These are phyloP conservation scores for Tylopilus plumbeoviolaceoides DNA, from an alignment of 768 basidiomycete genomes.

Conservation along the genomic window DNA sequence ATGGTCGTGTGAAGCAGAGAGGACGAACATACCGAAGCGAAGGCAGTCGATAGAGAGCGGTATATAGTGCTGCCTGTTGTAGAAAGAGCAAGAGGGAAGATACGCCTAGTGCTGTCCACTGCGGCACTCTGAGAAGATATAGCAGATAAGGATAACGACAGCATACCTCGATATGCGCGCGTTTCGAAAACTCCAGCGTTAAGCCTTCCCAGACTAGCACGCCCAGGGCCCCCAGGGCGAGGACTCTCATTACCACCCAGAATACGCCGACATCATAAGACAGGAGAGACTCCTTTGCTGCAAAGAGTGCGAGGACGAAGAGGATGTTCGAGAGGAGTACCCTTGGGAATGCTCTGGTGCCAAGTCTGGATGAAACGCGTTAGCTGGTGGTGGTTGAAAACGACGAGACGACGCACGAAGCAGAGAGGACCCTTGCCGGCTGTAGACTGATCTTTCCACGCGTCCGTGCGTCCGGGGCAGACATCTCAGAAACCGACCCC, in stretches of 20 bases:
- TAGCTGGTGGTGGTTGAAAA: background rate
- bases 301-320: conserved; percentile 58
- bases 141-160: conserved; percentile 3
- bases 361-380: conserved; percentile 39
- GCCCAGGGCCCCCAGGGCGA: conserved; percentile 69
- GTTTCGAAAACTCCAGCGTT: conserved; percentile 51
- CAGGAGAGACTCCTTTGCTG: conserved; percentile 64
- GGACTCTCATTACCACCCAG: conserved; percentile 71
- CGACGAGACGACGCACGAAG: conserved; percentile 41
- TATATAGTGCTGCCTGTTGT: conserved; percentile 63
- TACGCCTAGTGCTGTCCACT: conserved; percentile 73
- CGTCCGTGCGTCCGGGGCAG: conserved; percentile 63
- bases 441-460: conserved; percentile 61
- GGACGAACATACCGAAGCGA: conserved; percentile 53
- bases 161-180: conserved; percentile 57
- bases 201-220: conserved; percentile 56
- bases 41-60: conserved; percentile 64
- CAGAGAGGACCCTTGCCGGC: conserved; percentile 50
- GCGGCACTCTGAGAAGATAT: conserved; percentile 8
- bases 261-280: conserved; percentile 65
- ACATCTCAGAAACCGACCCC: conserved; percentile 35
- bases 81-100: conserved; percentile 65
- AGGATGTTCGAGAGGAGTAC: conserved; percentile 59
- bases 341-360: conserved; percentile 48
- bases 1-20: background rate